Base-by-base conservation (phyloP, 1,284 basidiomycete species). In the Mycosarcoma maydis region DNA sequence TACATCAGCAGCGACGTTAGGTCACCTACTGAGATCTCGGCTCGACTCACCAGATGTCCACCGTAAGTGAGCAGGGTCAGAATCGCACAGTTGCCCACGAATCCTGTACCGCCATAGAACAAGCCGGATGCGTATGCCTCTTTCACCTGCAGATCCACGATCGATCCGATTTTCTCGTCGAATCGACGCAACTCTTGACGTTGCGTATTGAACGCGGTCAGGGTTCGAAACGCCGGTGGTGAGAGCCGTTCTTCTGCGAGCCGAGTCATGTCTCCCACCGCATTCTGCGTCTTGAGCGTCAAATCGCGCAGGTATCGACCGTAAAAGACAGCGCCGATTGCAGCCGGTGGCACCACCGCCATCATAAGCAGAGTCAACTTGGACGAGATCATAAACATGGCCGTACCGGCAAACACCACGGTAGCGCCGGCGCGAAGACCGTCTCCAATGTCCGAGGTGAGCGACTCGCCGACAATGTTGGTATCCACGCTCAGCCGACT, bases 311-410 rank as follows among this genome's bases (percentile, higher is more conserved):
- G 84, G 83, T 97, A 98, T 13, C 93, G 88, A 55, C 95, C 95
- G 80, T 98, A 98, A 81, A 94, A 92, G 16, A 98, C 94, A 40
- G 94, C 94, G 66, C 93, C 94, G 55, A 98, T 86, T 7, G 94
- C 95, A 9, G 98, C 90, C 0, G 95, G 95, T 6, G 95, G 96
- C 0, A 98, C 94, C 47, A 97, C 89, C 19, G 89, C 88, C 62
- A 98, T 87, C 95, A 98, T 98, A 60, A 98, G 86, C 43, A 92
- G 82, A 0, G 95, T 97, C 56, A 98, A 84, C 52, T 90, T 90
- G 0, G 92, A 90, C 1, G 94, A 97, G 64, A 98, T 88, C 83
- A 90, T 94, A 75, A 98, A 90, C 95, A 98, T 98, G 52, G 94
- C 92, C 36, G 91, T 91, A 67, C 97, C 92, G 90, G 77, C 71